A percentile compares a stretch with the other conserved stretches of the same genome.
Evolutionary conservation across 495 filamentous ascomycete species (phyloP).

Genomic region (Hypomontagnella monticulosa): DNA sequence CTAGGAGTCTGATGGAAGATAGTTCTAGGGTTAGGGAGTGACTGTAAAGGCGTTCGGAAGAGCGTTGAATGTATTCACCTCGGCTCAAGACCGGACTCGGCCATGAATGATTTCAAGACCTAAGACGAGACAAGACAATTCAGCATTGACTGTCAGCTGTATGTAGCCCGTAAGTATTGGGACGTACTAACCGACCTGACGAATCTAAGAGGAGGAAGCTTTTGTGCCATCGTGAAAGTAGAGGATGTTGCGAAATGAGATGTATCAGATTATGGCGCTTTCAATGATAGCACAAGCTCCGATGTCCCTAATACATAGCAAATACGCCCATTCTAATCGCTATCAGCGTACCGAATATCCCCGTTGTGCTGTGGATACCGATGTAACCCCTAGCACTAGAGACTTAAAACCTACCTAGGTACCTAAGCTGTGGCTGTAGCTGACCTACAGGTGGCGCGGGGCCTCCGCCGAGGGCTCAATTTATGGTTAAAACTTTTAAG

Average conservation of each 20-base stretch:
- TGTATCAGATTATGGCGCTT: too few species aligned
- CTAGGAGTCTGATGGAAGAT: conserved; percentile 49
- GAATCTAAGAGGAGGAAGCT: conserved; percentile 50
- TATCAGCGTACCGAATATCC: too few species aligned
- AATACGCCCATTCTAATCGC: too few species aligned
- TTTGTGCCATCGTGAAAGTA: conserved; percentile 39
- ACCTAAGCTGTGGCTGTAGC: too few species aligned
- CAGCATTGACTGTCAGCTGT: neutral
- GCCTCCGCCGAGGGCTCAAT: too few species aligned
- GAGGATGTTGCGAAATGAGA: neutral
- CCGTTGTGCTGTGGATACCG: too few species aligned
- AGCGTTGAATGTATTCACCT: conserved; percentile 65
- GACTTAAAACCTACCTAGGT: too few species aligned
- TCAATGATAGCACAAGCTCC: too few species aligned
- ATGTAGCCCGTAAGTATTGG: neutral
- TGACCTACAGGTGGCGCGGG: too few species aligned
- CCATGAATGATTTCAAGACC: conserved; percentile 85
- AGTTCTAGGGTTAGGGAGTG: conserved; percentile 1
- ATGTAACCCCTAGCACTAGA: too few species aligned
- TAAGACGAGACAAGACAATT: conserved; percentile 44
- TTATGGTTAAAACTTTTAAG: too few species aligned
- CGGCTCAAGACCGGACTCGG: conserved; percentile 85
- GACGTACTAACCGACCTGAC: conserved; percentile 50
- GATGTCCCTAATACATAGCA: too few species aligned
- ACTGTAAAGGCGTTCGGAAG: neutral